Evolutionary conservation across 73 alveolate species (phyloP), one percentile per base, ranked within the genome.

Genomic region (Uronychia binucleata): DNA sequence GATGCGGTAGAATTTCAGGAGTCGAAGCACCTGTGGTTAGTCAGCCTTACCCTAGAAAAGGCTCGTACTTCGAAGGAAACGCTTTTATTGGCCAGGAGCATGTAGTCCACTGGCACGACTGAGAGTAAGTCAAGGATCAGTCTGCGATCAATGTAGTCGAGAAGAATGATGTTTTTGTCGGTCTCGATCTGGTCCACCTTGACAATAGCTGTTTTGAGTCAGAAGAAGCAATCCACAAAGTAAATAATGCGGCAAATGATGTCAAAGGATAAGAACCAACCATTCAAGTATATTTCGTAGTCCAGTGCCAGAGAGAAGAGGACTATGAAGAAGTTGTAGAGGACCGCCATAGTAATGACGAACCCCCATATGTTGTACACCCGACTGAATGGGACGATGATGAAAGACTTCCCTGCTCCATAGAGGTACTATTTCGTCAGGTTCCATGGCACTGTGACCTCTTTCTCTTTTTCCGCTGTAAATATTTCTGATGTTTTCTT

Each of bases 51-150:
- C 30, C 84, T 14, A 1, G 34, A 78, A 30, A 8, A 30, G 30
- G 32, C 29, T 78, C 84, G 0, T 31, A 35, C 11, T 34, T 31
- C 32, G 26, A 30, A 32, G 13, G 32, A 26, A 30, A 28, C 32
- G 14, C 31, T 31, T 27, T 1, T 13, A 30, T 31, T 29, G 19
- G 79, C 34, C n/a, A 75, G 8, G 19, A 89, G 32, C 33, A 84
- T 13, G 79, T 79, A 92, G 83, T 92, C 97, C 0, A 89, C 1
- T 0, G 97, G 97, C 11, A 92, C 32, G 19, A 81, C 31, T 27
- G 95, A 31, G 0, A 92, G 33, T 28, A 90, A 0, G 77, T 92
- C 97, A 1, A 46, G 25, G 30, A 85, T n/a, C 14, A 92, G 30
- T 31, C 33, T 32, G 0, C 33, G 79, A n/a, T 83, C 75, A 0